Evolutionary conservation across 2,329 filamentous ascomycete species (phyloP).

Genomic region (Monilinia laxa): DNA sequence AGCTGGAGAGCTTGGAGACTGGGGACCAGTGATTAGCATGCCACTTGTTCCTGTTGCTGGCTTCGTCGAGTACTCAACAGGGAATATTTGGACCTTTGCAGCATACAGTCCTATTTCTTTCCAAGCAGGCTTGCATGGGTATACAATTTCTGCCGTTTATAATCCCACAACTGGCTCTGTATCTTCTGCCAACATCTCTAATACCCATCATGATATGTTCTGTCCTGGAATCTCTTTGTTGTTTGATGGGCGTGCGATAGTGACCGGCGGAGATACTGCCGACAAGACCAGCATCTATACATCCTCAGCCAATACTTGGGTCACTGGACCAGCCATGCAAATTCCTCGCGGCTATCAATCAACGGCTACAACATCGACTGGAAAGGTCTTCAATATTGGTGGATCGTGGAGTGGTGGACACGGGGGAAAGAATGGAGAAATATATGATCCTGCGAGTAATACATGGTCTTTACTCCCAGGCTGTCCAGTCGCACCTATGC

Average conservation of each 20-base stretch:
- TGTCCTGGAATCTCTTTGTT: slow-evolving; percentile 30
- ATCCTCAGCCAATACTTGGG: slow-evolving; percentile 33
- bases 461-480: slow-evolving; percentile 49
- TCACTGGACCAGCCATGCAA: slow-evolving; percentile 16
- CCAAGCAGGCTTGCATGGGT: slow-evolving; percentile 26
- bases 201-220: slow-evolving; percentile 32
- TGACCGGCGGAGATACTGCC: slow-evolving; percentile 27
- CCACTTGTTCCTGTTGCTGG: slow-evolving; percentile 29
- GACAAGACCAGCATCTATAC: slow-evolving; percentile 26
- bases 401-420: slow-evolving; percentile 54
- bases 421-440: slow-evolving; percentile 56
- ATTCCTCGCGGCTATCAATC: slow-evolving; percentile 22
- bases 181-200: slow-evolving; percentile 36
- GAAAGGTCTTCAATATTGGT: slow-evolving; percentile 55
- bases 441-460: slow-evolving; percentile 49
- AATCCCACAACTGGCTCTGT: slow-evolving; percentile 36
- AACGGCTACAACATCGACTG: slow-evolving; percentile 34
- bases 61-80: slow-evolving; percentile 24
- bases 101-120: slow-evolving; percentile 23
- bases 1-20: slow-evolving; percentile 22
- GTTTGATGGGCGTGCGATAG: slow-evolving; percentile 24
- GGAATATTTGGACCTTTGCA: slow-evolving; percentile 28
- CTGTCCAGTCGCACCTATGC: slow-evolving; percentile 49
- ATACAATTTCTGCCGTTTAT: slow-evolving; percentile 41
- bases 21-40: slow-evolving; percentile 29